Evolutionary conservation across 768 basidiomycete species (phyloP).

Genomic region (Terana coerulea): DNA sequence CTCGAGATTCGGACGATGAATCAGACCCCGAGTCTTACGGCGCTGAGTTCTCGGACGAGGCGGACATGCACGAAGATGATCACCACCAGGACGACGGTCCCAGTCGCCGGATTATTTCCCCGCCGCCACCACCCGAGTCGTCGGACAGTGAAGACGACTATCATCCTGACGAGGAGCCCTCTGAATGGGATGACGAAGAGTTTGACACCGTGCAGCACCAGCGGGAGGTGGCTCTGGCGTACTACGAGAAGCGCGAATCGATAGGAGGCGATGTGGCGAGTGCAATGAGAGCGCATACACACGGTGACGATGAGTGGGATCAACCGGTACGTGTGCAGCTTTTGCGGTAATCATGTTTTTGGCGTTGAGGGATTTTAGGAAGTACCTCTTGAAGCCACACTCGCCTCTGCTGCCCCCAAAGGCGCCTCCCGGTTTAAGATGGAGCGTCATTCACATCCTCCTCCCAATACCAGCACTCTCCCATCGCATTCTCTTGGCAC

Average conservation of each 20-base stretch:
- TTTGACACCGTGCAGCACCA: constrained; percentile 63
- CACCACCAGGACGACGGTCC: constrained; percentile 16
- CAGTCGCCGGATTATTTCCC: too few species aligned
- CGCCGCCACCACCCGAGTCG: constrained; percentile 24
- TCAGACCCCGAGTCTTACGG: constrained; percentile 36
- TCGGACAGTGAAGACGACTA: constrained; percentile 27
- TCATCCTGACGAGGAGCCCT: constrained; percentile 18
- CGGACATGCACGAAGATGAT: constrained; percentile 27
- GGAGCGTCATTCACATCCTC: constrained; percentile 27
- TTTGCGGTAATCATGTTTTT: background rate
- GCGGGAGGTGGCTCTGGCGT: constrained; percentile 71
- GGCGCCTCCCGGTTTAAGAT: constrained; percentile 65
- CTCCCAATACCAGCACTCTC: constrained; percentile 12
- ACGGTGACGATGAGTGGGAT: constrained; percentile 37
- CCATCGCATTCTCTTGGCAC: constrained; percentile 28
- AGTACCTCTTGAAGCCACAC: constrained; percentile 39
- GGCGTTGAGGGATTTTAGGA: constrained; percentile 36
- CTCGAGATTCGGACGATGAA: constrained; percentile 67
- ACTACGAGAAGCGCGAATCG: constrained; percentile 55
- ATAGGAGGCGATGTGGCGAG: constrained; percentile 52
- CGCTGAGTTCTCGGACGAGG: constrained; percentile 31
- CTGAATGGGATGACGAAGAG: constrained; percentile 51
- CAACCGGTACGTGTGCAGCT: constrained; percentile 33
- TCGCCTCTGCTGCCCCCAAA: constrained; percentile 38
- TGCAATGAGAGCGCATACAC: constrained; percentile 46